Evolutionary conservation across 148 eudicot species (phyloP).

Genomic region (Arctostaphylos glauca): DNA sequence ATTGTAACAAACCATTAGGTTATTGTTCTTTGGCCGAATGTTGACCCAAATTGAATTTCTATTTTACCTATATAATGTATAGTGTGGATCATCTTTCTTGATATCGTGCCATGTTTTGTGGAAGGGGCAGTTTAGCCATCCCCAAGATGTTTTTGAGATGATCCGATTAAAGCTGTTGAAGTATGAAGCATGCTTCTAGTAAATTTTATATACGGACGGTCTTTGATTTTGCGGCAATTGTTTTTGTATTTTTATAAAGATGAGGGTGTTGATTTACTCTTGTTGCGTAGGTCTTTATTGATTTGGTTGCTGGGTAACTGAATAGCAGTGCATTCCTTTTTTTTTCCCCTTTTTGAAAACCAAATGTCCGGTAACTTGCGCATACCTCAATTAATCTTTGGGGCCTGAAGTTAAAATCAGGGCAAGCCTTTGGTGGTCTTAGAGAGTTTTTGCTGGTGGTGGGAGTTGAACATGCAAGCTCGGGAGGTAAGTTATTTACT

Average conservation of each 20-base stretch:
- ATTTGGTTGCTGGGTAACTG: neutral
- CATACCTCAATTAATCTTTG: neutral
- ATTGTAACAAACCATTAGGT: neutral
- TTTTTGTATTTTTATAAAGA: too few species aligned
- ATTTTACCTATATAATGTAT: neutral
- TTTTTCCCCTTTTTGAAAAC: neutral
- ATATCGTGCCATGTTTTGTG: neutral
- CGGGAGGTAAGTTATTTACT: neutral
- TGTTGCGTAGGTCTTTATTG: neutral
- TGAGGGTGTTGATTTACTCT: neutral
- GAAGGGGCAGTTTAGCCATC: too few species aligned
- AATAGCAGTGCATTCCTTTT: neutral
- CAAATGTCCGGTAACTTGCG: neutral
- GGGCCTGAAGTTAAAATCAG: neutral
- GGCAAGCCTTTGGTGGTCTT: too few species aligned
- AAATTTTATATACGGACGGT: neutral
- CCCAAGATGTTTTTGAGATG: too few species aligned
- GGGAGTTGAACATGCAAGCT: neutral
- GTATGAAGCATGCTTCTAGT: neutral
- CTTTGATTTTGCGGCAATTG: neutral
- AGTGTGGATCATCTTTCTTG: neutral
- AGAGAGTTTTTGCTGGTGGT: neutral
- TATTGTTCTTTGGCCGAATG: neutral
- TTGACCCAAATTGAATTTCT: neutral
- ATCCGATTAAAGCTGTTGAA: neutral